Conservation (phyloP, 768 basidiomycete species). For the Lentinula guzmanii region DNA sequence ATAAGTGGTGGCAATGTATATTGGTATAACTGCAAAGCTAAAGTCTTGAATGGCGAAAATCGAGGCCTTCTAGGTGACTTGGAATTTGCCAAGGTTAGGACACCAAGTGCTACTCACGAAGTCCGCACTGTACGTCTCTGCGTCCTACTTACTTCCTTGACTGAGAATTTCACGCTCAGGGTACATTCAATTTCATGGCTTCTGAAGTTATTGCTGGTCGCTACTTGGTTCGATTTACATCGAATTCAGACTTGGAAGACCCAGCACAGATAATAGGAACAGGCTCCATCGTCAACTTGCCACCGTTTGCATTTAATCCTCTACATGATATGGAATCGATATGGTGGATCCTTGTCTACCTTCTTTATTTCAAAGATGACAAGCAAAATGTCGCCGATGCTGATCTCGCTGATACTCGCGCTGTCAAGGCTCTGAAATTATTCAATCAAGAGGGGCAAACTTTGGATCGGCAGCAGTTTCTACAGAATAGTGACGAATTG, state of each 20-base stretch:
- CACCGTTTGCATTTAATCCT: background rate
- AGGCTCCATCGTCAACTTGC: background rate
- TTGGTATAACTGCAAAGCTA: background rate
- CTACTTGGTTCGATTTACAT: background rate
- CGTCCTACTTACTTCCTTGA: background rate
- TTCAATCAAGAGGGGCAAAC: background rate
- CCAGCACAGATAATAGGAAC: background rate
- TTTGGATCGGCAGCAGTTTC: background rate
- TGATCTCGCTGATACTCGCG: background rate
- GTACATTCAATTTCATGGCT: background rate
- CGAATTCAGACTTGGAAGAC: background rate
- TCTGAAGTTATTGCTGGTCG: background rate
- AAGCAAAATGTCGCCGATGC: background rate
- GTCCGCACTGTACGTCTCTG: background rate
- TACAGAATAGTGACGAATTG: background rate
- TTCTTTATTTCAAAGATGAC: background rate
- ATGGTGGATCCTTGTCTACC: background rate
- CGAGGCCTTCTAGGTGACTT: background rate
- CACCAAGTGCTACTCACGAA: background rate
- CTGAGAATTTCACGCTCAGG: background rate
- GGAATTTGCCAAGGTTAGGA: background rate
- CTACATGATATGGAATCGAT: background rate
- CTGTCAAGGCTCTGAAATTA: background rate
- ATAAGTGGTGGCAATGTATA: background rate
- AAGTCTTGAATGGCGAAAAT: background rate